phyloP scores from a whole-genome alignment of 2,329 filamentous ascomycete genomes.

The Trichoderma semiorbis region DNA sequence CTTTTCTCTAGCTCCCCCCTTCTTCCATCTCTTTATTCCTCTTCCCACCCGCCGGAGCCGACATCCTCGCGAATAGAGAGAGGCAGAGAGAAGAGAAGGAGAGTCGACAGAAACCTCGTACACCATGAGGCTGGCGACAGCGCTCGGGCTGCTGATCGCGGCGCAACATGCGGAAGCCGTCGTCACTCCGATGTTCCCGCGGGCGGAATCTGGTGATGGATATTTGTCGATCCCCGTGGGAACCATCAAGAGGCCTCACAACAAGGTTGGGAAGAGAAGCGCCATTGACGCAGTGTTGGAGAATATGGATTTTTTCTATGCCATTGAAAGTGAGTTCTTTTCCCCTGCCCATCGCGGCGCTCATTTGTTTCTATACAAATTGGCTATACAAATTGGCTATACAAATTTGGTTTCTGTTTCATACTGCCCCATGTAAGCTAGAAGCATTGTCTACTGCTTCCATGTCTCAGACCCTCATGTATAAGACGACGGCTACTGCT shows the following conservation, averaged over 20 bases:
- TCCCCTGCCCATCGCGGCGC: not conserved
- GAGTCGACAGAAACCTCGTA: not conserved
- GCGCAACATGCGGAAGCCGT: constrained; percentile 6
- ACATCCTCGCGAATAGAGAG: not conserved
- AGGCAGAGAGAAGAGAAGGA: not conserved
- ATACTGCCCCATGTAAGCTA: not conserved
- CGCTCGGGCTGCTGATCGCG: constrained; percentile 20
- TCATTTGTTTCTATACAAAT: not conserved
- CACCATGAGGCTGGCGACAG: constrained; percentile 20
- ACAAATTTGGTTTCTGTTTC: not conserved
- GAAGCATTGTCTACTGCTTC: not conserved
- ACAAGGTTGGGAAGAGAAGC: constrained; percentile 25
- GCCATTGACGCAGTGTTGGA: constrained; percentile 32
- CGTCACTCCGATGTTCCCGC: constrained; percentile 24
- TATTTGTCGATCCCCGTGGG: constrained; percentile 37
- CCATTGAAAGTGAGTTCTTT: constrained; percentile 32
- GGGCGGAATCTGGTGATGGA: constrained; percentile 34
- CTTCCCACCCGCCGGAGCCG: not conserved
- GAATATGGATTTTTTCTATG: constrained; percentile 39
- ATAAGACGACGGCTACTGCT: not conserved
- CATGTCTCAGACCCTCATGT: not conserved
- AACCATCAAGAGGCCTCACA: constrained; percentile 28
- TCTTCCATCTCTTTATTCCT: not conserved
- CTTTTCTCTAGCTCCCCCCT: not conserved
- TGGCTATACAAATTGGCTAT: not conserved